phyloP scores from a whole-genome alignment of 129 eudicot species.

The Chrysanthemum makinoi region DNA sequence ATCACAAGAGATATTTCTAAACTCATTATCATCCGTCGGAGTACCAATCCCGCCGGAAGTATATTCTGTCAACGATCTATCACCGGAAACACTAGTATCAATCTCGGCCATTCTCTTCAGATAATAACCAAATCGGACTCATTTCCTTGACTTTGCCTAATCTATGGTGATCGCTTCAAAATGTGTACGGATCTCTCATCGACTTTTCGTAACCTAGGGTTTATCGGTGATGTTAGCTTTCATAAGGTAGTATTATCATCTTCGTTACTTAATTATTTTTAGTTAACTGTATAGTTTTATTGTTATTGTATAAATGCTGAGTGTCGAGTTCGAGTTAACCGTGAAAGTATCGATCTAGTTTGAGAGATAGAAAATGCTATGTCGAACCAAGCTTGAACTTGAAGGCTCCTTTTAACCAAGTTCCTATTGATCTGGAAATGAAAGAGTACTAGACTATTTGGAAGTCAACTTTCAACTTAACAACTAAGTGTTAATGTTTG shows the following conservation, averaged over 20 bases:
- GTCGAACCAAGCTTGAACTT: too few species aligned
- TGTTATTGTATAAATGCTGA: too few species aligned
- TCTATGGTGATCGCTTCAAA: slow-evolving; percentile 55
- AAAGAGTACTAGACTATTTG: too few species aligned
- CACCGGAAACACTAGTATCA: slow-evolving; percentile 44
- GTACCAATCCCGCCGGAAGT: slow-evolving; percentile 51
- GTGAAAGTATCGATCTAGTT: too few species aligned
- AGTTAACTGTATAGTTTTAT: too few species aligned
- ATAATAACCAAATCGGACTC: slow-evolving; percentile 37
- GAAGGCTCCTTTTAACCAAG: too few species aligned
- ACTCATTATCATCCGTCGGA: slow-evolving; percentile 51
- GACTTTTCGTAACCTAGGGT: slow-evolving; percentile 47
- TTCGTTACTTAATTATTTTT: too few species aligned
- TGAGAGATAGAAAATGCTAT: too few species aligned
- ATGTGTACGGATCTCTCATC: slow-evolving; percentile 59
- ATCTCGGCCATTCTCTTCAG: slow-evolving; percentile 46
- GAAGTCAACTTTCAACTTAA: too few species aligned
- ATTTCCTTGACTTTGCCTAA: slow-evolving; percentile 48
- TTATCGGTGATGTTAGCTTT: slow-evolving; percentile 58
- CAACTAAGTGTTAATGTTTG: too few species aligned
- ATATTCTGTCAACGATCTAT: slow-evolving; percentile 39
- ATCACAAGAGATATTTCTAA: background rate
- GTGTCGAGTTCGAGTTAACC: too few species aligned
- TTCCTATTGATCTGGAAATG: too few species aligned
- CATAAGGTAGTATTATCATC: slow-evolving; percentile 44